phyloP scores from a whole-genome alignment of 768 basidiomycete genomes.

The Peribolospora baueri region DNA sequence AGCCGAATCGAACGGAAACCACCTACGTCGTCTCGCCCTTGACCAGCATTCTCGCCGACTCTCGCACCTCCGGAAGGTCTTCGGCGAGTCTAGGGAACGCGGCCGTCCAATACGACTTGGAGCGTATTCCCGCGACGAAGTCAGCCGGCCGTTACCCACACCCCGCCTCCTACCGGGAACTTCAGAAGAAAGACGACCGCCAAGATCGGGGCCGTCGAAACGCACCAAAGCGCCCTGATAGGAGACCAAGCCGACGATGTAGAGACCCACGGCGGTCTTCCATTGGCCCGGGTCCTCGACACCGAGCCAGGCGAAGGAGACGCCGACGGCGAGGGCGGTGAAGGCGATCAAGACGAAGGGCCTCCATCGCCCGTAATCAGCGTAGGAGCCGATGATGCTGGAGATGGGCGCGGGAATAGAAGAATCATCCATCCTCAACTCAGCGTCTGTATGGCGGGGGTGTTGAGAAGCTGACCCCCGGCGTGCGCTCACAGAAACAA shows the following conservation, averaged over 20 bases:
- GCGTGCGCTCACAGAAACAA: slow-evolving; percentile 9
- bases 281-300: slow-evolving; percentile 10
- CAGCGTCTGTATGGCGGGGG: too few species aligned
- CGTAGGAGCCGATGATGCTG: slow-evolving; percentile 14
- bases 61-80: not conserved
- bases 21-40: not conserved
- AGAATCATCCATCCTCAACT: too few species aligned
- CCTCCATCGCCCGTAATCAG: slow-evolving; percentile 18
- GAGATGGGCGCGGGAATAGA: too few species aligned
- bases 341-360: slow-evolving; percentile 17
- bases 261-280: slow-evolving; percentile 15
- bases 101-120: not conserved
- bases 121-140: too few species aligned
- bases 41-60: not conserved
- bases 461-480: too few species aligned
- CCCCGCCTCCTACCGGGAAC: too few species aligned
- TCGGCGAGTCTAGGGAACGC: not conserved
- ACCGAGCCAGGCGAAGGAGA: slow-evolving; percentile 18
- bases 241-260: slow-evolving; percentile 16
- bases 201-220: too few species aligned
- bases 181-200: too few species aligned
- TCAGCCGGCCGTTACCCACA: too few species aligned
- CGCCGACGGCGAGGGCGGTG: slow-evolving; percentile 14
- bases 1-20: too few species aligned
- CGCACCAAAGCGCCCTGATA: slow-evolving; percentile 7